Evolutionary conservation across 2,329 filamentous ascomycete species (phyloP).

Genomic region (Xylaria digitata): DNA sequence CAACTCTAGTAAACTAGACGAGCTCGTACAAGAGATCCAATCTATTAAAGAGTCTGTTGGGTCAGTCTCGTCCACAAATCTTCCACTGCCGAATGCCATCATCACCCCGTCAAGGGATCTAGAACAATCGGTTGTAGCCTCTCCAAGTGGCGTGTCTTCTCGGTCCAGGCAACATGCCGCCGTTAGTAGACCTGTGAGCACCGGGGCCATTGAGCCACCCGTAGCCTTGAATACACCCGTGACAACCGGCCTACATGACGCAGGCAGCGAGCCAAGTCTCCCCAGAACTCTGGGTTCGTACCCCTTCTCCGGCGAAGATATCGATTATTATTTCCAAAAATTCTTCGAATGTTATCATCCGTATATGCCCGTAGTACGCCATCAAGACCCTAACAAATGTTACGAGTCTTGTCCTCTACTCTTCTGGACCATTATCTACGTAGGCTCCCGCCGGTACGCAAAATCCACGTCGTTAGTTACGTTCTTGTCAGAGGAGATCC

Average conservation of each 20-base stretch:
- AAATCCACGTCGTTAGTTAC: slow-evolving; percentile 56
- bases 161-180: slow-evolving; percentile 27
- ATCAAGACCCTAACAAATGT: slow-evolving; percentile 62
- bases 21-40: slow-evolving; percentile 65
- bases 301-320: slow-evolving; percentile 63
- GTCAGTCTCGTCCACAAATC: slow-evolving; percentile 20
- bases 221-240: slow-evolving; percentile 47
- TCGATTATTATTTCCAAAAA: slow-evolving; percentile 67
- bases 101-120: slow-evolving; percentile 38
- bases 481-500: slow-evolving; percentile 60
- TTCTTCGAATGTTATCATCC: slow-evolving; percentile 65
- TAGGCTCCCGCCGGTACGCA: slow-evolving; percentile 62
- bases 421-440: slow-evolving; percentile 66
- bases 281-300: slow-evolving; percentile 60
- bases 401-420: slow-evolving; percentile 61
- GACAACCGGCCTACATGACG: slow-evolving; percentile 40
- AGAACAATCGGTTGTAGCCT: slow-evolving; percentile 40
- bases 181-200: slow-evolving; percentile 3
- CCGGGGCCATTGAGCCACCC: slow-evolving; percentile 41
- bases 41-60: slow-evolving; percentile 65
- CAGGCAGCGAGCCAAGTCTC: slow-evolving; percentile 45
- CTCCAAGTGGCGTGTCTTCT: slow-evolving; percentile 36
- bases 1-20: slow-evolving; percentile 63
- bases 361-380: slow-evolving; percentile 63
- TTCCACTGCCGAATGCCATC: slow-evolving; percentile 36